A percentile compares a stretch with the other conserved stretches of the same genome.
Conservation (phyloP, 2,329 filamentous ascomycete species). For the Aspergillus versicolor region DNA sequence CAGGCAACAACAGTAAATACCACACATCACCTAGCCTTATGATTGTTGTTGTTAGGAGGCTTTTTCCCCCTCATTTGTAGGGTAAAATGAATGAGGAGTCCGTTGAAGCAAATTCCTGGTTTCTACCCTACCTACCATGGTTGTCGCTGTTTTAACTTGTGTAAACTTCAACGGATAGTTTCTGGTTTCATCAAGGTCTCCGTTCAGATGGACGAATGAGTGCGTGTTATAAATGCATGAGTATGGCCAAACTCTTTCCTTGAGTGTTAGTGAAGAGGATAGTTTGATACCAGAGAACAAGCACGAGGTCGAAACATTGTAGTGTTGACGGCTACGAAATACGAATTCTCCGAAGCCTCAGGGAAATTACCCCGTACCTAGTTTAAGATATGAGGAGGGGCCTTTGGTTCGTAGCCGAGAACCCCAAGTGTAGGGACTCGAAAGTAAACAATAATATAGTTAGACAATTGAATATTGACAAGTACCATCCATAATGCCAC, state of each 20-base stretch:
- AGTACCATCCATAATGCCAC: too few species aligned
- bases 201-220: neutral
- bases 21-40: neutral
- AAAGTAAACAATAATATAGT: too few species aligned
- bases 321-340: neutral
- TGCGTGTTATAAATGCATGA: neutral
- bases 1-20: neutral
- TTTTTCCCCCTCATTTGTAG: neutral
- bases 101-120: neutral
- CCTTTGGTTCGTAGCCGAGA: too few species aligned
- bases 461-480: too few species aligned
- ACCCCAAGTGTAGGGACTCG: too few species aligned
- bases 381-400: too few species aligned
- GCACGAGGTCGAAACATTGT: neutral
- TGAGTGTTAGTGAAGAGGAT: neutral
- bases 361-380: neutral
- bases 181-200: neutral
- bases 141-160: neutral
- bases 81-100: neutral
- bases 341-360: too few species aligned
- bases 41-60: neutral
- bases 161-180: neutral
- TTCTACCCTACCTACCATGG: neutral
- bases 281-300: neutral
- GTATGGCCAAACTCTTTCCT: neutral